A percentile compares a stretch with the other conserved stretches of the same genome.
phyloP scores from a whole-genome alignment of 2,329 filamentous ascomycete genomes.

The Sporothrix protearum region DNA sequence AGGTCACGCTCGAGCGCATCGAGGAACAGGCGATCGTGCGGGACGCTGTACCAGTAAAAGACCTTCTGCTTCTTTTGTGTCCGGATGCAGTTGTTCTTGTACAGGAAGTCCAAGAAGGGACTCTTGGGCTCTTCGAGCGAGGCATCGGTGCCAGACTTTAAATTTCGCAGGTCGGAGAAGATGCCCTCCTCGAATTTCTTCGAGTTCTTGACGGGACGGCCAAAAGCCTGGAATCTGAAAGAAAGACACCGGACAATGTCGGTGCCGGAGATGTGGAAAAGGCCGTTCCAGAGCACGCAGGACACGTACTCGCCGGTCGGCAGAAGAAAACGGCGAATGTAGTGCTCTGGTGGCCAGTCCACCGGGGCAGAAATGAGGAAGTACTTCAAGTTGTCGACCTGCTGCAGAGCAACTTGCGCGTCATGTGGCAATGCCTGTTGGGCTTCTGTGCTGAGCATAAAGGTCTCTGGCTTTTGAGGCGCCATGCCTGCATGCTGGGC shows the following conservation, averaged over 20 bases:
- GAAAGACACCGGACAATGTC: slow-evolving; percentile 98
- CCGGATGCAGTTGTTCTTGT: slow-evolving; percentile 99
- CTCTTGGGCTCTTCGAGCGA: slow-evolving; percentile 99
- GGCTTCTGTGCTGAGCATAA: slow-evolving; percentile 95
- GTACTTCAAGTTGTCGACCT: slow-evolving; percentile 56
- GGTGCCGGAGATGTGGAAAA: slow-evolving; percentile 98
- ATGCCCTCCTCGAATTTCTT: slow-evolving; percentile 99
- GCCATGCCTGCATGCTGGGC: slow-evolving; percentile 83
- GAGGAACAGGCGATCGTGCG: slow-evolving; percentile 93
- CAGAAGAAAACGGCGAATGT: slow-evolving; percentile 90
- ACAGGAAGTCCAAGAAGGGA: slow-evolving; percentile 94
- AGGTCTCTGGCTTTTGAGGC: slow-evolving; percentile 95
- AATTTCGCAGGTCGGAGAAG: slow-evolving; percentile 95
- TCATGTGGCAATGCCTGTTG: slow-evolving; percentile 95
- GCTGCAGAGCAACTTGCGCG: slow-evolving; percentile 89
- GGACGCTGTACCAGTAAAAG: slow-evolving; percentile 99
- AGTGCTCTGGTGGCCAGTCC: slow-evolving; percentile 95
- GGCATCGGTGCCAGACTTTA: slow-evolving; percentile 97
- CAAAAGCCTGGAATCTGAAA: slow-evolving; percentile 97
- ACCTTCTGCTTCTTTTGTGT: slow-evolving; percentile 99
- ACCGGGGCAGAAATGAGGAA: slow-evolving; percentile 98
- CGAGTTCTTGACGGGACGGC: slow-evolving; percentile 96
- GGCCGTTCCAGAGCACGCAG: slow-evolving; percentile 97
- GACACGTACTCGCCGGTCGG: slow-evolving; percentile 98
- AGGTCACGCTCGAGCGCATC: slow-evolving; percentile 95